Evolutionary conservation across 202 grass and related monocot genomes (phyloP), one percentile per base, ranked within the genome.

Genomic region (Carex sylvatica): DNA sequence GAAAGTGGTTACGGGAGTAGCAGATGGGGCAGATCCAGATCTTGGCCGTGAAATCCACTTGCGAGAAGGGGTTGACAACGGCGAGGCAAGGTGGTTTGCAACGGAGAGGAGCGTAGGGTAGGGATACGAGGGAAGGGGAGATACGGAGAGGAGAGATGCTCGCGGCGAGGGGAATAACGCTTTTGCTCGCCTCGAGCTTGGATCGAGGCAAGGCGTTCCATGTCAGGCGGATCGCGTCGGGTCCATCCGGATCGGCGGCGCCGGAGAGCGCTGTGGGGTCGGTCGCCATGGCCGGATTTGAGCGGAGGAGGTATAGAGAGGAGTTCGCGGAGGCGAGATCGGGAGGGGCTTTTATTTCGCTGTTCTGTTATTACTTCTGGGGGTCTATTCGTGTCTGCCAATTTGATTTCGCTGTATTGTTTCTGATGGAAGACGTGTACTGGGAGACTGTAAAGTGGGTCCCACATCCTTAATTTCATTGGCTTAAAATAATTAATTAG

Each of bases 1-100:
- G 96, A 15, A 99, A 99, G 84, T 95, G 91, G 88, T 99, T 99
- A 16, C 94, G 89, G 31, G 94, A 91, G 84, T 85, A 97, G 84
- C 94, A 97, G 66, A 97, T 83, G 55, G 94, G 89, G 79, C 94
- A 97, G 94, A 97, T 97, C 94, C 94, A 97, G 91, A 97, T 97
- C 91, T 91, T 97, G 82, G 94, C 94, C n/a, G 89, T 86, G 86
- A 90, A 97, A 83, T 97, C 94, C 30, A 97, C 91, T 79, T 87
- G 94, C 20, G 91, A 89, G 89, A 83, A 97, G n/a, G 94, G 94
- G 42, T 93, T 97, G 73, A 97, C 79, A 73, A 88, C 69, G 2
- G 89, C 91, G 3, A 90, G 84, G 79, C 91, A 97, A 6, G 94
- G 94, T 5, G 86, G 85, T 86, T 97, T 97, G 85, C 94, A 97